Percentiles rank a stretch among this genome's conserved stretches.
phyloP scores from a whole-genome alignment of 805 yeast species.

The Lachancea cidri region DNA sequence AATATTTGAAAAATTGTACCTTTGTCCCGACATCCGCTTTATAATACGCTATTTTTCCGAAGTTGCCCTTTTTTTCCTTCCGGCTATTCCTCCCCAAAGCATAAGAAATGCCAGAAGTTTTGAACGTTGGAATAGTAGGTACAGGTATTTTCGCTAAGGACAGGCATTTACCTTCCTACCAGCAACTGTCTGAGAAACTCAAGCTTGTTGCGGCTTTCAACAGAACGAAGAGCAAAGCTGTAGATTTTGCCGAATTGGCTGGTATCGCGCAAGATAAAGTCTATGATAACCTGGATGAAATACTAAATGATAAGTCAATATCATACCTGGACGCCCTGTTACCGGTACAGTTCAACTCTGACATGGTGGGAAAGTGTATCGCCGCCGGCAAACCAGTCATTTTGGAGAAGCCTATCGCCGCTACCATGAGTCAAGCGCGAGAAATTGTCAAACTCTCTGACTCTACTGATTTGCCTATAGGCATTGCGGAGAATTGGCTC shows the following conservation, averaged over 20 bases:
- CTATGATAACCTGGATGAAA: conserved; percentile 56
- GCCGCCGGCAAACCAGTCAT: conserved; percentile 71
- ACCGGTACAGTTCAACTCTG: conserved; percentile 80
- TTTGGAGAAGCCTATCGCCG: conserved; percentile 91
- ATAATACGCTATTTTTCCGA: neutral
- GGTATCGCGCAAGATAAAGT: conserved; percentile 46
- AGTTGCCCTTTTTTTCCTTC: too few species aligned
- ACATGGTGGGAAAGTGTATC: conserved; percentile 64
- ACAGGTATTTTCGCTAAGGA: conserved; percentile 88
- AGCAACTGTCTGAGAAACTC: conserved; percentile 46
- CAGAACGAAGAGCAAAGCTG: conserved; percentile 82
- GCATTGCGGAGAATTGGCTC: conserved; percentile 83
- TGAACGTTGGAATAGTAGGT: conserved; percentile 66
- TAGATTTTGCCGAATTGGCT: conserved; percentile 64
- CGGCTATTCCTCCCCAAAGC: too few species aligned
- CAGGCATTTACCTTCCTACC: conserved; percentile 70
- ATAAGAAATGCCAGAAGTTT: conserved; percentile 7
- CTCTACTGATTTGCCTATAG: conserved; percentile 59
- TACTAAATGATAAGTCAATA: conserved; percentile 58
- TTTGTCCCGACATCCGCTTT: neutral
- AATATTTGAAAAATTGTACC: neutral
- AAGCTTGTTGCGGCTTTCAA: conserved; percentile 69
- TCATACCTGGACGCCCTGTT: conserved; percentile 80
- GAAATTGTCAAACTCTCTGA: conserved; percentile 68
- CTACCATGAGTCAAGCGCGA: conserved; percentile 71